These are phyloP conservation scores for Chloranthus sessilifolius DNA, from an alignment of 164 flowering plant genomes.

Conservation along the genomic window DNA sequence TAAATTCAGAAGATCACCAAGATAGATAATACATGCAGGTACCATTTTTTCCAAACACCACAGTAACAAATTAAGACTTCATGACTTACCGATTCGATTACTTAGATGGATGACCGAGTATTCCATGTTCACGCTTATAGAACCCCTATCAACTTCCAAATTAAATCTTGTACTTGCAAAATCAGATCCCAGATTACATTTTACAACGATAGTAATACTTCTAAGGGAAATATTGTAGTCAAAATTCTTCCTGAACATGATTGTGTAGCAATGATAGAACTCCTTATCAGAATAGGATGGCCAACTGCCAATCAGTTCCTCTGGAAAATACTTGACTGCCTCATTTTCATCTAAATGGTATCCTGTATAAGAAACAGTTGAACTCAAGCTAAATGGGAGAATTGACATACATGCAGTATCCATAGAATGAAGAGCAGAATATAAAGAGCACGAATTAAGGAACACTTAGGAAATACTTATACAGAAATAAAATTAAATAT, in stretches of 20 bases:
- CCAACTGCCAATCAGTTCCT: slow-evolving; percentile 38
- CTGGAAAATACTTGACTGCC: slow-evolving; percentile 46
- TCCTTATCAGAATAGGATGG: slow-evolving; percentile 6
- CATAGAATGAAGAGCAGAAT: no score
- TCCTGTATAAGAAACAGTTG: slow-evolving; percentile 26
- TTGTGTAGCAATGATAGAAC: slow-evolving; percentile 46
- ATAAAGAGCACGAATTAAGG: no score
- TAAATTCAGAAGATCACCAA: not conserved
- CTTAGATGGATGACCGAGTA: slow-evolving; percentile 34
- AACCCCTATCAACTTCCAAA: slow-evolving; percentile 39
- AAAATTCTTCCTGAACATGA: slow-evolving; percentile 38
- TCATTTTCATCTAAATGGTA: slow-evolving; percentile 31
- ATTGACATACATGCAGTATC: no score
- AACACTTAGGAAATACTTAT: no score
- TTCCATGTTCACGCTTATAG: slow-evolving; percentile 29
- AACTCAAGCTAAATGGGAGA: no score
- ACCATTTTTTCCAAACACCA: not conserved
- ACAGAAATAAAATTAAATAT: no score
- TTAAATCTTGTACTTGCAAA: slow-evolving; percentile 26
- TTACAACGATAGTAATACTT: slow-evolving; percentile 43
- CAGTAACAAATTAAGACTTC: not conserved
- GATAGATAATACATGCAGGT: not conserved
- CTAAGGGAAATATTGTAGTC: slow-evolving; percentile 30
- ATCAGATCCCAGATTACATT: slow-evolving; percentile 39
- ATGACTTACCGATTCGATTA: slow-evolving; percentile 37